Conservation (phyloP, 306 rosid species). For the Senna siamea region DNA sequence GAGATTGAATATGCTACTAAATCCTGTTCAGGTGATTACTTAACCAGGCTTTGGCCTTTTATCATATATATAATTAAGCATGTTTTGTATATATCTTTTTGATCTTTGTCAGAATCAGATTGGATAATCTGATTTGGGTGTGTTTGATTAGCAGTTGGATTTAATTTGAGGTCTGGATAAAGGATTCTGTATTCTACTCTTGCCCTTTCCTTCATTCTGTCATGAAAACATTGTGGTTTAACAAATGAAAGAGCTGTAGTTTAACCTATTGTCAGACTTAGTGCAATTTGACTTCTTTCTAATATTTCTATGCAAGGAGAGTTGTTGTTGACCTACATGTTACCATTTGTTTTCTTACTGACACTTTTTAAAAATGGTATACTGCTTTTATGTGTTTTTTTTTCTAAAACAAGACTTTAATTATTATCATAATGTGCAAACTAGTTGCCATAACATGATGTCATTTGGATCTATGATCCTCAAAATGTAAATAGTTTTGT, state of each 20-base stretch:
- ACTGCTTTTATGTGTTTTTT: slow-evolving; percentile 9
- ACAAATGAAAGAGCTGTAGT: background rate
- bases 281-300: slow-evolving; percentile 28
- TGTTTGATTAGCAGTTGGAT: slow-evolving; percentile 27
- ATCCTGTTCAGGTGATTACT: slow-evolving; percentile 72
- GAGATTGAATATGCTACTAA: slow-evolving; percentile 73
- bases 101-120: slow-evolving; percentile 20
- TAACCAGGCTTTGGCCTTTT: slow-evolving; percentile 21
- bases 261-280: slow-evolving; percentile 3
- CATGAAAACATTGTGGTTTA: slow-evolving; percentile 9
- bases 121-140: slow-evolving; percentile 21
- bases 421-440: background rate
- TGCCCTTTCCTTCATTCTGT: slow-evolving; percentile 25
- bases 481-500: slow-evolving; percentile 2
- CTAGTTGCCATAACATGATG: slow-evolving; percentile 18
- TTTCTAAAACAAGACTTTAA: slow-evolving; percentile 1
- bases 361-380: background rate
- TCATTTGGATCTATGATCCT: slow-evolving; percentile 30
- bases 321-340: slow-evolving; percentile 15
- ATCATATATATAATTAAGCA: slow-evolving; percentile 28
- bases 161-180: slow-evolving; percentile 30
- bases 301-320: slow-evolving; percentile 25
- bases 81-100: slow-evolving; percentile 26
- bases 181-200: slow-evolving; percentile 29
- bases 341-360: slow-evolving; percentile 16